Conservation (phyloP, 2,329 filamentous ascomycete species). For the Phialophora macrospora region DNA sequence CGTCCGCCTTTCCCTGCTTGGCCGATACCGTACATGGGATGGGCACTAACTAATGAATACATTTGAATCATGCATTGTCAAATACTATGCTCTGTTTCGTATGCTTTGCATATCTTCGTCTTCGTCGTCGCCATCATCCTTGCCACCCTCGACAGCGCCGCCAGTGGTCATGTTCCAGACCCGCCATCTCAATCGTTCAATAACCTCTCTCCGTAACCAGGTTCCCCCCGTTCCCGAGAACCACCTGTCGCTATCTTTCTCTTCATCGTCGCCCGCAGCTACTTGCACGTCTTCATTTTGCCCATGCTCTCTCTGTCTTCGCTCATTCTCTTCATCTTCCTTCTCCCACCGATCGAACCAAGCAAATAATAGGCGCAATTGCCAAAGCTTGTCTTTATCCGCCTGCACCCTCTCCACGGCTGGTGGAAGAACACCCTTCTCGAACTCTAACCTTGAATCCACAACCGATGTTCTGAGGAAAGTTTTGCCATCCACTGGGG, state of each 20-base stretch:
- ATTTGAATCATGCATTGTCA: not conserved
- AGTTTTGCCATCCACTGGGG: slow-evolving; percentile 50
- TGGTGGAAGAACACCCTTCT: slow-evolving; percentile 46
- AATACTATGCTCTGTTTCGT: not conserved
- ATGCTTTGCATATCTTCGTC: not conserved
- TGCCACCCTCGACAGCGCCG: not conserved
- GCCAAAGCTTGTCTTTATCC: slow-evolving; percentile 63
- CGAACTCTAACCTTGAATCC: slow-evolving; percentile 73
- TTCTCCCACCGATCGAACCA: slow-evolving; percentile 63
- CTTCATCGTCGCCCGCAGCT: not conserved
- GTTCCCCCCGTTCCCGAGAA: slow-evolving; percentile 25
- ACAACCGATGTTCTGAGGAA: slow-evolving; percentile 66
- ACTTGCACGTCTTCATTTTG: not conserved
- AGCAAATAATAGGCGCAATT: slow-evolving; percentile 66
- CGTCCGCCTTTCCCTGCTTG: too few relatives aligned
- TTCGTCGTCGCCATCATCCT: not conserved
- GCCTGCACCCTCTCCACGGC: slow-evolving; percentile 28
- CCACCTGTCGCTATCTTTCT: slow-evolving; percentile 28
- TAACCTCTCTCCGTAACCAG: slow-evolving; percentile 63
- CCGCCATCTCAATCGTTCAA: slow-evolving; percentile 59
- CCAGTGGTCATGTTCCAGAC: slow-evolving; percentile 50
- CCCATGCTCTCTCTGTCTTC: slow-evolving; percentile 30
- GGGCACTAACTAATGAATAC: not conserved
- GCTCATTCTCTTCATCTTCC: slow-evolving; percentile 41
- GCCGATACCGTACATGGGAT: not conserved